Base-by-base conservation (phyloP, 176 grass and related monocot species). In the Triticum urartu region DNA sequence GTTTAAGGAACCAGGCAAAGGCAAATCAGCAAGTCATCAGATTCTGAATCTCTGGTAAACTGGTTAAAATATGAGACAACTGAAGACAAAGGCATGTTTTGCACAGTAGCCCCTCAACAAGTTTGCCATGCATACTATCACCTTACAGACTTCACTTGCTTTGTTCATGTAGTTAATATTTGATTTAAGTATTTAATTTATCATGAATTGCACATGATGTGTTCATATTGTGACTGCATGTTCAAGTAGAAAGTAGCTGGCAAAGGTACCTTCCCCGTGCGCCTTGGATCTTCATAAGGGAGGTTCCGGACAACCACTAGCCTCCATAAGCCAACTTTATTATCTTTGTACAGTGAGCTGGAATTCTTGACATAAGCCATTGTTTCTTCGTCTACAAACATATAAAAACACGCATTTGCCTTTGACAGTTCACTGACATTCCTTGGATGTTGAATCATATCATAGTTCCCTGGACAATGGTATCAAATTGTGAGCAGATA, bases 331-430 rank as follows among this genome's bases (percentile, higher is more conserved):
- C 97, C 97, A 87, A 99, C 80, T 87, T 89, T 90, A 76, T 93
- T 94, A 62, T 73, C 85, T 61, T 25, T 83, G 56, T 91, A 88
- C 35, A 88, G 4, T 24, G 86, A 81, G 79, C 87, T 99, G 77
- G 90, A 90, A 78, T 96, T 99, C 67, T 90, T 94, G 69, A 91
- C 85, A 87, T 94, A 94, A 61, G 79, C 81, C 42, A 93, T 87
- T 85, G 97, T 99, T 91, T 96, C 90, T 80, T 99, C 94, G 65
- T 99, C 97, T 32, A 99, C 97, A 87, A 99, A 99, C 94, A 99
- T 99, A 81, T 95, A 99, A 86, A 99, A 99, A 36, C 92, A 96
- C 66, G 88, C 94, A 78, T 92, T 90, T 64, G 75, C 80, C 80
- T 99, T 96, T 68, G 97, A 87, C 83, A 92, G 87, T 81, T 90